phyloP scores from a whole-genome alignment of 306 rosid genomes.

The Prunus mongolica region DNA sequence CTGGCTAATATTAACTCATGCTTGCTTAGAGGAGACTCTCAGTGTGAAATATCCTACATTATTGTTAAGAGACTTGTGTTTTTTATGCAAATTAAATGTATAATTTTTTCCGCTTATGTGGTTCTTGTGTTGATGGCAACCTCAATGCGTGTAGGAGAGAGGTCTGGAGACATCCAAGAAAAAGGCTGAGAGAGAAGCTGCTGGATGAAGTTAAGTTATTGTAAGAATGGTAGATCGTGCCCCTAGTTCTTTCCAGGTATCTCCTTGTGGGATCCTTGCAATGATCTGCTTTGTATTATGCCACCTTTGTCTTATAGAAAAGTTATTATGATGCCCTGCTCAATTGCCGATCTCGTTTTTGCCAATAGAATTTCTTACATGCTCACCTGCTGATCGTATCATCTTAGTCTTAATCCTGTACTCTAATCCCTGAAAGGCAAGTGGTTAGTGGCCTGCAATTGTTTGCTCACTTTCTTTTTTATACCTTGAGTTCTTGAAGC shows the following conservation, averaged over 20 bases:
- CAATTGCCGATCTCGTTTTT: constrained; percentile 23
- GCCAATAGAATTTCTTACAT: constrained; percentile 24
- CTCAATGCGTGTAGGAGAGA: constrained; percentile 36
- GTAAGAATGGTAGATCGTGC: constrained; percentile 56
- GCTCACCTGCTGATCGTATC: constrained; percentile 7
- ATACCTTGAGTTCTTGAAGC: constrained; percentile 4
- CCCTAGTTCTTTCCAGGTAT: constrained; percentile 37
- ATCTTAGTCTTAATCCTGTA: constrained; percentile 5
- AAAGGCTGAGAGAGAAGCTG: constrained; percentile 39
- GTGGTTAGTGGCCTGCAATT: constrained; percentile 16
- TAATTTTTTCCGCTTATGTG: background rate
- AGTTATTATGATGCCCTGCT: constrained; percentile 37
- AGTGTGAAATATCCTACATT: background rate
- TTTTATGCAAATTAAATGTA: background rate
- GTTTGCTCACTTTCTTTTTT: background rate
- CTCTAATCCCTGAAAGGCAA: constrained; percentile 9
- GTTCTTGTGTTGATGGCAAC: constrained; percentile 18
- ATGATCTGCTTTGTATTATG: constrained; percentile 75
- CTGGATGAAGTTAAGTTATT: constrained; percentile 49
- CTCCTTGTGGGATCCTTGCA: constrained; percentile 48
- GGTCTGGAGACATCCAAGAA: constrained; percentile 37
- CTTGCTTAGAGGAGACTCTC: background rate
- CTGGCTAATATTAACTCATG: background rate
- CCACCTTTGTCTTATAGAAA: constrained; percentile 56
- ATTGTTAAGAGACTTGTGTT: background rate